Conservation (phyloP, 2,329 filamentous ascomycete species). For the Colletotrichum lentis region DNA sequence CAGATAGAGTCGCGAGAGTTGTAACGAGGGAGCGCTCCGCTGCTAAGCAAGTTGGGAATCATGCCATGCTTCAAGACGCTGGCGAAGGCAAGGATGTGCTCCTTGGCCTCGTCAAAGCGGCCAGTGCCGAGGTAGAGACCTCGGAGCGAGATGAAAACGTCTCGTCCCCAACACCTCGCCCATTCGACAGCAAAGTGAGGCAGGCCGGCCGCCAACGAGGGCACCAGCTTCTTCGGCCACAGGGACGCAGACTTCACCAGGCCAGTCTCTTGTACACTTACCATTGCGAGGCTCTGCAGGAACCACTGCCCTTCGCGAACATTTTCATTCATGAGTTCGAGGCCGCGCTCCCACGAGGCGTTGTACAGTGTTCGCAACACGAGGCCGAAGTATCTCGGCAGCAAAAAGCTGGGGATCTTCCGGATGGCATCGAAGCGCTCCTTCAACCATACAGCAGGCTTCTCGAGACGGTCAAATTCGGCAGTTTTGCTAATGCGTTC, state of each 20-base stretch:
- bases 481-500: conserved; percentile 73
- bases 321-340: conserved; percentile 81
- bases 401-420: conserved; percentile 83
- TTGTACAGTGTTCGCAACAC: conserved; percentile 87
- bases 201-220: conserved; percentile 88
- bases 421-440: conserved; percentile 87
- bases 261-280: conserved; percentile 90
- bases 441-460: conserved; percentile 79
- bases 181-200: conserved; percentile 94
- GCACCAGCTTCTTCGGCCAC: conserved; percentile 84
- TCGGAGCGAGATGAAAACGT: conserved; percentile 94
- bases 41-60: conserved; percentile 93
- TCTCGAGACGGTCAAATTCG: conserved; percentile 68
- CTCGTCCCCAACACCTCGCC: conserved; percentile 96
- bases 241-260: conserved; percentile 89
- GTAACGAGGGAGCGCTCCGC: conserved; percentile 86
- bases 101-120: conserved; percentile 85
- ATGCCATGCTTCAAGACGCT: conserved; percentile 98
- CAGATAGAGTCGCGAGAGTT: conserved; percentile 96
- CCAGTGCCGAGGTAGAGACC: conserved; percentile 92
- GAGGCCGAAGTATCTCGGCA: conserved; percentile 92
- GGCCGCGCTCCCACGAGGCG: conserved; percentile 78
- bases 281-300: conserved; percentile 85
- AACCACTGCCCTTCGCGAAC: conserved; percentile 87
- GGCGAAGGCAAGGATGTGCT: conserved; percentile 94